These are phyloP conservation scores for Pisolithus microcarpus DNA, from an alignment of 768 basidiomycete species.

Conservation along the genomic window DNA sequence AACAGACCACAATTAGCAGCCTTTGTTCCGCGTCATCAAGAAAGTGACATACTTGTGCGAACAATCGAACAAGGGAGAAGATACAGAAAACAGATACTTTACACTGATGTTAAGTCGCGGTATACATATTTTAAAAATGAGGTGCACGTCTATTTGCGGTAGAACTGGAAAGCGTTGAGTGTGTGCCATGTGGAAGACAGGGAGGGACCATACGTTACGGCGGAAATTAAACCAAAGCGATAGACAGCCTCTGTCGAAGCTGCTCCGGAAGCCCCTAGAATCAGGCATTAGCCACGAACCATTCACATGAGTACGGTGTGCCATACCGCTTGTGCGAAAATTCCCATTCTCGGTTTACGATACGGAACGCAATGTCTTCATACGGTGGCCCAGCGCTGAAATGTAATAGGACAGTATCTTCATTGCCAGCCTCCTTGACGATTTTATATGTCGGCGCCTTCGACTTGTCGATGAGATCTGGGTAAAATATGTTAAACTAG, in stretches of 20 bases:
- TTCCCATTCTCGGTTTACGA: constrained; percentile 98
- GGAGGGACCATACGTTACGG: constrained; percentile 61
- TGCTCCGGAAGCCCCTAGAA: constrained; percentile 85
- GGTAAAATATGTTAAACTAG: constrained; percentile 96
- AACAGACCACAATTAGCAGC: neutral
- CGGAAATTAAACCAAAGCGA: constrained; percentile 97
- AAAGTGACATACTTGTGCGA: constrained; percentile 2
- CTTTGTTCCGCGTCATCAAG: neutral
- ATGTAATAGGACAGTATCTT: constrained; percentile 87
- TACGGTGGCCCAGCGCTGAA: constrained; percentile 98
- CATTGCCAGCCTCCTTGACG: constrained; percentile 88
- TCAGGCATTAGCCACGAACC: constrained; percentile 8
- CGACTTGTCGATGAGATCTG: constrained; percentile 96
- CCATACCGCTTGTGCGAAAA: constrained; percentile 89
- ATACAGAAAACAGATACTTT: constrained; percentile 12
- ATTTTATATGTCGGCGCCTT: constrained; percentile 97
- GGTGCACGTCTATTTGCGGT: constrained; percentile 55
- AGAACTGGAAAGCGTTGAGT: constrained; percentile 47
- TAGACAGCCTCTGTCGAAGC: constrained; percentile 93
- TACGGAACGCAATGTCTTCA: constrained; percentile 97
- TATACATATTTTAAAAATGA: constrained; percentile 17
- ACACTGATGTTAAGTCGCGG: constrained; percentile 18
- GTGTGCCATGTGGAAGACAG: constrained; percentile 6
- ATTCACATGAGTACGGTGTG: constrained; percentile 5
- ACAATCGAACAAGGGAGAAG: constrained; percentile 2